Base-by-base conservation (phyloP, 768 basidiomycete species). In the Tricholoma saponaceum region DNA sequence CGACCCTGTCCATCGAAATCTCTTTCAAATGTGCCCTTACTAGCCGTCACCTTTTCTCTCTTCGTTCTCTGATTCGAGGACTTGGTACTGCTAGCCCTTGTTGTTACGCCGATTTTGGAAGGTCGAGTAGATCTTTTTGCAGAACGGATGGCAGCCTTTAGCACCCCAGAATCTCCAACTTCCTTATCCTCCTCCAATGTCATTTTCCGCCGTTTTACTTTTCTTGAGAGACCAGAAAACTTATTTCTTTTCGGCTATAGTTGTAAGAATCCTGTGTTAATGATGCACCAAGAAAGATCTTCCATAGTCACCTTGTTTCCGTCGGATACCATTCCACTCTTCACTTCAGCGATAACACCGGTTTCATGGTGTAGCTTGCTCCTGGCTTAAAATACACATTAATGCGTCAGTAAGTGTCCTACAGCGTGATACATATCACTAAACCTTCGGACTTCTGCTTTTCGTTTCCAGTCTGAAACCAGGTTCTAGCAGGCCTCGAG, bases 401-500 rank as follows among this genome's bases (percentile, higher is more conserved):
- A 44, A n/a, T 51, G 10, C 57, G 55, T 28, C 41, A 39, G 51
- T 41, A 35, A 54, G 23, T 59, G 37, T 64, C 54, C 6, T 39
- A 16, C 46, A 47, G 26, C 8, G 16, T n/a, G 22, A 53, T 30
- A 37, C 10, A 33, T 23, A 52, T 23, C 18, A 16, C 56, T 70
- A 41, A 60, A 96, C 95, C 88, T 83, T 88, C 84, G 4, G 93
- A 81, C 58, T 82, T 83, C 60, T 79, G 72, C 75, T 90, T 98
- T 65, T 97, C 93, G 70, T 88, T 90, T 56, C 80, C 78, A 8
- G 81, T 85, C 74, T 98, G 97, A 81, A 99, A 99, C 97, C 97
- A 99, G n/a, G 95, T 98, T 64, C 96, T 82, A 16, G 94, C 93
- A 5, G 97, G 97, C 57, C 95, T 80, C 20, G 92, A 87, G 70